These are phyloP conservation scores for Vitis hybrid DNA, from an alignment of 177 flowering plant species.

Conservation along the genomic window DNA sequence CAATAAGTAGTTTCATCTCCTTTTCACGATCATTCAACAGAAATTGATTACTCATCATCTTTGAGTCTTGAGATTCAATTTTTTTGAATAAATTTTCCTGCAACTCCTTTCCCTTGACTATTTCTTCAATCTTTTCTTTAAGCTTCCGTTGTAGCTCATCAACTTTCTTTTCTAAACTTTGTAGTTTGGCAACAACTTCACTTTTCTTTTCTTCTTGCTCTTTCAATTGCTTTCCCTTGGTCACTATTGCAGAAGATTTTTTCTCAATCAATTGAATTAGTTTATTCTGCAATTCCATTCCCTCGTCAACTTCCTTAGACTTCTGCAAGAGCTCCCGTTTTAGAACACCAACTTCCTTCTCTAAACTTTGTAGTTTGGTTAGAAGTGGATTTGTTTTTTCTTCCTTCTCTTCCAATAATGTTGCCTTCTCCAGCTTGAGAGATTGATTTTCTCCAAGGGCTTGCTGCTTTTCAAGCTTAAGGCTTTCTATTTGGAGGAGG, in stretches of 20 bases:
- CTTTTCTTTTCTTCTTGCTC: constrained; percentile 25
- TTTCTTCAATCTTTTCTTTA: constrained; percentile 6
- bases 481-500: constrained; percentile 44
- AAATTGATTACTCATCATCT: too few species aligned
- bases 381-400: constrained; percentile 19
- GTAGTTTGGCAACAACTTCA: constrained; percentile 21
- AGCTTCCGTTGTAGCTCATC: constrained; percentile 41
- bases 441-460: constrained; percentile 44
- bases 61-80: too few species aligned
- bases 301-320: constrained; percentile 37
- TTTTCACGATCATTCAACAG: too few species aligned
- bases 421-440: constrained; percentile 44
- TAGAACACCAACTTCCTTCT: constrained; percentile 24
- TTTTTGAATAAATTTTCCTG: too few species aligned
- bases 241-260: constrained; percentile 16
- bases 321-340: constrained; percentile 23
- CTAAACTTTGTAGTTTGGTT: constrained; percentile 10
- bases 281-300: constrained; percentile 29
- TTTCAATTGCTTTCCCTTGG: constrained; percentile 21
- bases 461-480: constrained; percentile 42
- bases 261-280: constrained; percentile 24
- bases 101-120: too few species aligned
- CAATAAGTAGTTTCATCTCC: too few species aligned
- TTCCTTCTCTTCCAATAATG: constrained; percentile 22
- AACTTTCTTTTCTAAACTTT: constrained; percentile 30